phyloP scores from a whole-genome alignment of 2,329 filamentous ascomycete genomes.

The Nigrograna mackinnonii region DNA sequence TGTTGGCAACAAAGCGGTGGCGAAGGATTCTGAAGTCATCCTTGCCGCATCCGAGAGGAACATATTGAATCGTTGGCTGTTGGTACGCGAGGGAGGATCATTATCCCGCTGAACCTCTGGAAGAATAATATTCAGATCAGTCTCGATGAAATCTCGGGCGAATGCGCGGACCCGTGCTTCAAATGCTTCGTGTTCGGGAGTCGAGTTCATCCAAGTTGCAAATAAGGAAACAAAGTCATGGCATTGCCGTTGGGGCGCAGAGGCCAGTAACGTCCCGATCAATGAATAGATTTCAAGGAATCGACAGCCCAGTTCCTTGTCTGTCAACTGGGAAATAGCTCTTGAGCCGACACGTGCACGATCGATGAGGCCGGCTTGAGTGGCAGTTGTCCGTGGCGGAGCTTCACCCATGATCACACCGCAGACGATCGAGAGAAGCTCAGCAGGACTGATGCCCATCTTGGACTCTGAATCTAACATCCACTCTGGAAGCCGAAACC shows the following conservation, averaged over 20 bases:
- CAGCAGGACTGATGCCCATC: constrained; percentile 9
- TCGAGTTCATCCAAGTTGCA: constrained; percentile 3
- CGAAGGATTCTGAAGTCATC: neutral
- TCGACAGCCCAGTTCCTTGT: constrained; percentile 4
- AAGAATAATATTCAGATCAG: constrained; percentile 7
- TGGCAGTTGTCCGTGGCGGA: neutral
- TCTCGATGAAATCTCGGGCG: constrained; percentile 4
- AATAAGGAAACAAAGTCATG: constrained; percentile 6
- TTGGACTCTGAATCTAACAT: constrained; percentile 4
- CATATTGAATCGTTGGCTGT: neutral
- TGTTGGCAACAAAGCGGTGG: constrained; percentile 1
- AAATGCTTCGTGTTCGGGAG: constrained; percentile 4
- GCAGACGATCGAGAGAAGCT: constrained; percentile 7
- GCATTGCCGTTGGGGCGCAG: constrained; percentile 6
- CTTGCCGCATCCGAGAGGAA: constrained; percentile 1
- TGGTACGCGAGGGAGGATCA: neutral
- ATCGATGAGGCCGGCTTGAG: neutral
- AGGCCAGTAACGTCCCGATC: constrained; percentile 3
- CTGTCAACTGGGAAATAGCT: neutral
- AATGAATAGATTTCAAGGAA: constrained; percentile 8
- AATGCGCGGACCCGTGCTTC: constrained; percentile 2
- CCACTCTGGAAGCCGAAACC: neutral
- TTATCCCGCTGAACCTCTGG: constrained; percentile 2
- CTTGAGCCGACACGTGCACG: constrained; percentile 1
- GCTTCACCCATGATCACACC: constrained; percentile 7